Conservation (phyloP, 163 green algal genomes). For the Scenedesmus sp. region DNA sequence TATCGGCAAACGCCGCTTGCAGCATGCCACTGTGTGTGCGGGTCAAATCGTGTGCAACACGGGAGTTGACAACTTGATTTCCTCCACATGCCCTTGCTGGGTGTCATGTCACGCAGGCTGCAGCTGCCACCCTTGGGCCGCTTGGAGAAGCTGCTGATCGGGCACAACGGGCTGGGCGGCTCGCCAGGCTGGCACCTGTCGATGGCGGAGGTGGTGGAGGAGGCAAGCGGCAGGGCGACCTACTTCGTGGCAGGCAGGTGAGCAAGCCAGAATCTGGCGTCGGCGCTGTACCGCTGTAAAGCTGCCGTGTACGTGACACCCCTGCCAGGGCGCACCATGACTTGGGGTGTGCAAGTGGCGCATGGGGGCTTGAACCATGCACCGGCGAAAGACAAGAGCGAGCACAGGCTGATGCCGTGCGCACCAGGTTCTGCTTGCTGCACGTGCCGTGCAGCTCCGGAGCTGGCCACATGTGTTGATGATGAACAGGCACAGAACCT, state of each 20-base stretch:
- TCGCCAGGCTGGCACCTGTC: slow-evolving; percentile 66
- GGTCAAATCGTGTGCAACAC: no score
- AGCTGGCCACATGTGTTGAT: no score
- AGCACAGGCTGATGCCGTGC: no score
- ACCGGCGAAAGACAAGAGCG: no score
- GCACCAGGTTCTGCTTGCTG: no score
- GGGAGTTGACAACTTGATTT: no score
- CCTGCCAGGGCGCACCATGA: neutral
- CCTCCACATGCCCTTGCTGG: neutral
- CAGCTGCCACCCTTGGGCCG: slow-evolving; percentile 69
- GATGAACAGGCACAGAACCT: no score
- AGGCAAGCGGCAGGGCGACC: neutral
- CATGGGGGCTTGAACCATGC: no score
- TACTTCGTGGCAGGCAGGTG: slow-evolving; percentile 52
- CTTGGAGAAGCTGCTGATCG: slow-evolving; percentile 66
- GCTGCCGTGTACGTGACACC: neutral
- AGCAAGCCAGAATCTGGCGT: neutral
- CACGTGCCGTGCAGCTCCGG: no score
- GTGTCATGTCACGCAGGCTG: slow-evolving; percentile 42
- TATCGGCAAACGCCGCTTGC: no score
- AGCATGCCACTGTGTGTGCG: no score
- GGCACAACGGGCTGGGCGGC: slow-evolving; percentile 65
- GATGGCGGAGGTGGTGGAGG: slow-evolving; percentile 65
- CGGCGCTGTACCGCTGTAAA: neutral
- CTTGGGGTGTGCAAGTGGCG: no score